phyloP scores from a whole-genome alignment of 768 basidiomycete genomes.

The Tylopilus intermedius region DNA sequence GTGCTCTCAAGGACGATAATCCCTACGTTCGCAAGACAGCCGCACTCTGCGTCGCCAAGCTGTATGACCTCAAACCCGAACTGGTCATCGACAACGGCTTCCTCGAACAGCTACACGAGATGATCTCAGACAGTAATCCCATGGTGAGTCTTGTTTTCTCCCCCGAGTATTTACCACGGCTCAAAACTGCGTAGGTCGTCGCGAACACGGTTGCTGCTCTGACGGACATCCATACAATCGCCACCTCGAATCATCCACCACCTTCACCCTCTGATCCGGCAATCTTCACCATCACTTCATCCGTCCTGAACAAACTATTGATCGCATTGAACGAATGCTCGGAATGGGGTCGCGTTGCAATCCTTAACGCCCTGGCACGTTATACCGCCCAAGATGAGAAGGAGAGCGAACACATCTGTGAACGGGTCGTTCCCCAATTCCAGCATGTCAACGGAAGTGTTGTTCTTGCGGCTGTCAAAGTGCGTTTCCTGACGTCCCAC shows the following conservation, averaged over 20 bases:
- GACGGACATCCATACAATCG: slow-evolving; percentile 82
- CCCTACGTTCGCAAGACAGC: slow-evolving; percentile 99
- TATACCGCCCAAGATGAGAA: slow-evolving; percentile 84
- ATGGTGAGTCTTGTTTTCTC: slow-evolving; percentile 58
- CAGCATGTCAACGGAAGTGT: slow-evolving; percentile 96
- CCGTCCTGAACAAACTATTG: slow-evolving; percentile 81
- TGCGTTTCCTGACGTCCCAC: slow-evolving; percentile 27
- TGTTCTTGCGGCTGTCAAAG: slow-evolving; percentile 94
- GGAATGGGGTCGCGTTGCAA: slow-evolving; percentile 96
- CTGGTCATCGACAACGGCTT: slow-evolving; percentile 94
- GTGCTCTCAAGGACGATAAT: slow-evolving; percentile 90
- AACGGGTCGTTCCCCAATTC: slow-evolving; percentile 96
- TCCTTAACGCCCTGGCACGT: slow-evolving; percentile 79
- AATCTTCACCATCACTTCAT: slow-evolving; percentile 76
- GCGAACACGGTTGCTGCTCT: slow-evolving; percentile 94
- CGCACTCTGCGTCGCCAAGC: slow-evolving; percentile 92
- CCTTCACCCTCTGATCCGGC: slow-evolving; percentile 55
- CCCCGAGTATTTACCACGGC: neutral
- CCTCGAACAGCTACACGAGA: slow-evolving; percentile 79
- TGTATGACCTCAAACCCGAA: slow-evolving; percentile 96
- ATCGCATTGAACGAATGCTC: slow-evolving; percentile 97
- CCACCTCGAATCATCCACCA: slow-evolving; percentile 47
- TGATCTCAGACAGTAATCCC: slow-evolving; percentile 94
- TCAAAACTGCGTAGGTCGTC: slow-evolving; percentile 65
- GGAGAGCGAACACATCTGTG: slow-evolving; percentile 98